phyloP scores from a whole-genome alignment of 2,329 filamentous ascomycete species.

The Coniochaeta prunicola region DNA sequence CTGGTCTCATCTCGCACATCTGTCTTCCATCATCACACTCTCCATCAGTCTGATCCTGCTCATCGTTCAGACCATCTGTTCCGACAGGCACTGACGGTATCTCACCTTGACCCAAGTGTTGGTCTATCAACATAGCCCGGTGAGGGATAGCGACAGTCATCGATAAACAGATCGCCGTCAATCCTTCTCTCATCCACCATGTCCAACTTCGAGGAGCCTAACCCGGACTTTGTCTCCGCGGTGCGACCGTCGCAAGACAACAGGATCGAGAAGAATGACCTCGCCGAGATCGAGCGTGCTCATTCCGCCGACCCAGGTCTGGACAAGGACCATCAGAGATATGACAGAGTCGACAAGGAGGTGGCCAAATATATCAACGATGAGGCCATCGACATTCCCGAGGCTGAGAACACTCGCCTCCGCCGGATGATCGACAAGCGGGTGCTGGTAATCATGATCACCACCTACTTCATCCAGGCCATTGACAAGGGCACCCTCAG shows the following conservation, averaged over 20 bases:
- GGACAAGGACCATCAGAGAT: conserved; percentile 43
- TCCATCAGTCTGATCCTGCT: background rate
- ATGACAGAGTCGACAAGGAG: conserved; percentile 54
- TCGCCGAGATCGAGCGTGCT: conserved; percentile 7
- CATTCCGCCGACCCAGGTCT: conserved; percentile 18
- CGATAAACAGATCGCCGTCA: background rate
- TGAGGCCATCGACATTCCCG: conserved; percentile 46
- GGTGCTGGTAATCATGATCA: conserved; percentile 63
- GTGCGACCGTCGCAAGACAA: background rate
- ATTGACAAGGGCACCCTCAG: conserved; percentile 62
- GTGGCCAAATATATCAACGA: conserved; percentile 61
- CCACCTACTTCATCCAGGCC: conserved; percentile 66
- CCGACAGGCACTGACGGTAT: background rate
- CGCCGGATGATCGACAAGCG: conserved; percentile 59
- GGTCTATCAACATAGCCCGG: background rate
- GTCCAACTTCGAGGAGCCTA: conserved; percentile 1
- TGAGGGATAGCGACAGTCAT: background rate
- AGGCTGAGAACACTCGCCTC: conserved; percentile 53
- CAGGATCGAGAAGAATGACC: conserved; percentile 1
- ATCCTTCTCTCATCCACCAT: background rate
- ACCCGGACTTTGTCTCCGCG: conserved; percentile 1
- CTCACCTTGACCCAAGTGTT: background rate
- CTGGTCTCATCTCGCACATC: background rate
- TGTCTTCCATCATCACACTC: background rate
- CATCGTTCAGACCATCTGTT: background rate